These are phyloP conservation scores for Hortaea werneckii DNA, from an alignment of 2,329 filamentous ascomycete species.

Conservation along the genomic window DNA sequence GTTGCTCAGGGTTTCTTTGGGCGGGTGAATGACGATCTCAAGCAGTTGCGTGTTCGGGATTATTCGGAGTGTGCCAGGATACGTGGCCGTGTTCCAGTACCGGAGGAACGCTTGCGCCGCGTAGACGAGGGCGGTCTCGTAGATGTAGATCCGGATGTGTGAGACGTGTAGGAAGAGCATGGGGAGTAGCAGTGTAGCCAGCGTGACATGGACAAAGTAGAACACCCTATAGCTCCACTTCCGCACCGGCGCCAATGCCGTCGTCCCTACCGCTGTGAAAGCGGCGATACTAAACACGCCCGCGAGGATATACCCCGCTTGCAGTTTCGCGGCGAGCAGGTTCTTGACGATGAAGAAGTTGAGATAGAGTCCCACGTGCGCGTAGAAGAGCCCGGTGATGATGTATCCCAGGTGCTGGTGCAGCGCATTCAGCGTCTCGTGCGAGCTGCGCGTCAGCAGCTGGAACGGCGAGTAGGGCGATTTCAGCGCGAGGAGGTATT, in stretches of 20 bases:
- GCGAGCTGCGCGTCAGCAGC: slow-evolving; percentile 42
- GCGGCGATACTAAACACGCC: slow-evolving; percentile 40
- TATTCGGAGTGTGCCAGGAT: slow-evolving; percentile 28
- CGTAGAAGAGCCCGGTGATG: slow-evolving; percentile 39
- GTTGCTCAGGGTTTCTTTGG: slow-evolving; percentile 16
- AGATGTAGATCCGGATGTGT: slow-evolving; percentile 45
- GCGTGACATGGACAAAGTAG: slow-evolving; percentile 45
- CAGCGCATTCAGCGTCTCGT: slow-evolving; percentile 45
- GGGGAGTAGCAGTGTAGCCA: slow-evolving; percentile 40
- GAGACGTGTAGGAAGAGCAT: slow-evolving; percentile 46
- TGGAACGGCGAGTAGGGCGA: slow-evolving; percentile 43
- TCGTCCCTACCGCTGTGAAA: slow-evolving; percentile 37
- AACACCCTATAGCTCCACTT: slow-evolving; percentile 42
- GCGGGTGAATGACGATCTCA: slow-evolving; percentile 31
- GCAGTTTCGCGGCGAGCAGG: slow-evolving; percentile 44
- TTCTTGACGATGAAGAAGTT: slow-evolving; percentile 45
- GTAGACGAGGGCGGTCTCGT: slow-evolving; percentile 40
- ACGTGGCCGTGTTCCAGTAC: slow-evolving; percentile 23
- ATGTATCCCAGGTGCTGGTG: slow-evolving; percentile 50
- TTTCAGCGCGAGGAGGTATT: slow-evolving; percentile 47
- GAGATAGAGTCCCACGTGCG: slow-evolving; percentile 47
- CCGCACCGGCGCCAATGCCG: slow-evolving; percentile 39
- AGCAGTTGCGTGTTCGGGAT: slow-evolving; percentile 34
- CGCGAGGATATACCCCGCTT: slow-evolving; percentile 47
- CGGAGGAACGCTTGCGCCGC: slow-evolving; percentile 34